Conservation (phyloP, 805 yeast species). For the Kodamaea leandrae region DNA sequence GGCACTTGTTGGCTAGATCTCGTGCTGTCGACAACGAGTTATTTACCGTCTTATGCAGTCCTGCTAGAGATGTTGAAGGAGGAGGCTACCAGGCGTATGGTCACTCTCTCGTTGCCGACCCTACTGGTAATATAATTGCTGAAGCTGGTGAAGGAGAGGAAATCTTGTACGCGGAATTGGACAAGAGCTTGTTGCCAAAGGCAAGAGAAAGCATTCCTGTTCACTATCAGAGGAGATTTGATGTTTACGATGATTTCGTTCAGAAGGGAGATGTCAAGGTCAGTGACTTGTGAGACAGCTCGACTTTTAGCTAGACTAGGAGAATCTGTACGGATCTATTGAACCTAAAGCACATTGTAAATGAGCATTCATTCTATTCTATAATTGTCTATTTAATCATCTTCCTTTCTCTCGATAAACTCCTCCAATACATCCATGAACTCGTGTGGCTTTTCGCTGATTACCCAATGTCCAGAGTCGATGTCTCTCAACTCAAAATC, state of each 20-base stretch:
- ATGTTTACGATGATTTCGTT: constrained; percentile 43
- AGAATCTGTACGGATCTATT: too few relatives aligned
- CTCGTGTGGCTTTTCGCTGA: constrained; percentile 79
- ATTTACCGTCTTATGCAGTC: constrained; percentile 78
- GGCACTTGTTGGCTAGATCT: constrained; percentile 73
- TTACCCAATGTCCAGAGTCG: constrained; percentile 91
- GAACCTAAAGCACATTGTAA: too few relatives aligned
- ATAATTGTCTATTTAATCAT: constrained; percentile 14
- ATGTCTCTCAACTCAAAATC: constrained; percentile 69
- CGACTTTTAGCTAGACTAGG: neutral
- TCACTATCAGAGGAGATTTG: constrained; percentile 42
- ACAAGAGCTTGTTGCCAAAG: constrained; percentile 37
- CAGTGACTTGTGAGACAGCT: constrained; percentile 21
- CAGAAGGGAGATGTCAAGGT: constrained; percentile 28
- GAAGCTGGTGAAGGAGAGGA: constrained; percentile 49
- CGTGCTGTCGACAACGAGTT: constrained; percentile 75
- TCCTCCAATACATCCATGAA: constrained; percentile 62
- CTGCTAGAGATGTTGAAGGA: constrained; percentile 68
- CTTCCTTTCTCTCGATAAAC: constrained; percentile 54
- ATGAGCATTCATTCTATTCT: neutral
- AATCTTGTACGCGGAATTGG: constrained; percentile 41
- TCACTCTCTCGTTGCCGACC: constrained; percentile 45
- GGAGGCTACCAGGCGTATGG: constrained; percentile 47
- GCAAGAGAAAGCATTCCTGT: constrained; percentile 42
- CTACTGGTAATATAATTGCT: constrained; percentile 39